Percentiles rank a stretch among this genome's conserved stretches.
Evolutionary conservation across 2,329 filamentous ascomycete species (phyloP).

Genomic region (Xylaria sp.): DNA sequence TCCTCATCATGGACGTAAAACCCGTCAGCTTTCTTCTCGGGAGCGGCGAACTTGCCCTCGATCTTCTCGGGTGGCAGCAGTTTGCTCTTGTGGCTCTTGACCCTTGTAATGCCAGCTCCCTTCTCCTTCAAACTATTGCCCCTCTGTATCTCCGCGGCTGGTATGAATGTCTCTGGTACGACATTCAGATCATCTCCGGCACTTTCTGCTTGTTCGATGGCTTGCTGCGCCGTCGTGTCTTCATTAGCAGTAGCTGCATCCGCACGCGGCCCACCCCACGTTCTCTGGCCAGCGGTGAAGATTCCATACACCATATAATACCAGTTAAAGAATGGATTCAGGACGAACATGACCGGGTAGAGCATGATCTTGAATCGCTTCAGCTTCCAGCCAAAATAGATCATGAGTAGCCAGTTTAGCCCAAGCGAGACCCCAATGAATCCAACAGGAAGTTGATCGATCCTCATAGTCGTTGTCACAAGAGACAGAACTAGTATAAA

Average conservation of each 20-base stretch:
- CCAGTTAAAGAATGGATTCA: conserved; percentile 99
- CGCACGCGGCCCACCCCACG: conserved; percentile 93
- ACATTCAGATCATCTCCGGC: conserved; percentile 90
- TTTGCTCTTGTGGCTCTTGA: conserved; percentile 65
- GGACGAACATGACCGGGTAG: conserved; percentile 93
- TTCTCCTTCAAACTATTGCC: conserved; percentile 47
- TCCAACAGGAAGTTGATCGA: conserved; percentile 84
- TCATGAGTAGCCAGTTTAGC: conserved; percentile 93
- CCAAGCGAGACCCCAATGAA: conserved; percentile 94
- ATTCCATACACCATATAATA: conserved; percentile 98
- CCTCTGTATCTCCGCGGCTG: conserved; percentile 62
- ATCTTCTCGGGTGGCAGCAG: conserved; percentile 79
- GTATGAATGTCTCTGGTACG: conserved; percentile 84
- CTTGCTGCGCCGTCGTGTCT: conserved; percentile 80
- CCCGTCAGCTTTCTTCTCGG: conserved; percentile 73
- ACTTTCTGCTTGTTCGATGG: conserved; percentile 82
- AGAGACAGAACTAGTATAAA: conserved; percentile 92
- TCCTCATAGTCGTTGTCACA: conserved; percentile 81
- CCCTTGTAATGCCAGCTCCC: conserved; percentile 57
- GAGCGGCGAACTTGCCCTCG: conserved; percentile 81
- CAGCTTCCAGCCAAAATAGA: conserved; percentile 91
- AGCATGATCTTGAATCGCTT: conserved; percentile 93
- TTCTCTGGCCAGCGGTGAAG: conserved; percentile 91
- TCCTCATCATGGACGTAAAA: conserved; percentile 78
- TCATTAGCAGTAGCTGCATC: conserved; percentile 85